phyloP scores from a whole-genome alignment of 73 alveolate species.

The Uronychia binucleata region DNA sequence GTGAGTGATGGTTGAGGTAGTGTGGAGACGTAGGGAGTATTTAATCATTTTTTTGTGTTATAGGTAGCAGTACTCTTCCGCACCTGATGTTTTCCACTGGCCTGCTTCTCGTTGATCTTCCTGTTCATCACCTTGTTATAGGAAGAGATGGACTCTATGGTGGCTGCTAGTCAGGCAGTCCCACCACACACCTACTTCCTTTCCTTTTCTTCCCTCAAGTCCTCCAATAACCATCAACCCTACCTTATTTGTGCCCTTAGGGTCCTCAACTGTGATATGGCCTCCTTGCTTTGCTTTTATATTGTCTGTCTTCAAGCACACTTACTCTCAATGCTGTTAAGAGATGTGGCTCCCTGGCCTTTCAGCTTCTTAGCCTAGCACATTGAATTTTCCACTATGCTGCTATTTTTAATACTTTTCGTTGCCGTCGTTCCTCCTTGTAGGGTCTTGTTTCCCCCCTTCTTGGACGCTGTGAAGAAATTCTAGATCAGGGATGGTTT shows the following conservation, averaged over 20 bases:
- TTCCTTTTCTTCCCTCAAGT: neutral
- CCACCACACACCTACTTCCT: neutral
- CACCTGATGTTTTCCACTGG: too few relatives aligned
- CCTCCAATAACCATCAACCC: too few relatives aligned
- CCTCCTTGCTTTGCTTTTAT: too few relatives aligned
- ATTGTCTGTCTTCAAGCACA: too few relatives aligned
- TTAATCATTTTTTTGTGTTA: too few relatives aligned
- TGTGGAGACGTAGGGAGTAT: too few relatives aligned
- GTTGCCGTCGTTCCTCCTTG: too few relatives aligned
- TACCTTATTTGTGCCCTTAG: too few relatives aligned
- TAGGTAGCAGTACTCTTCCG: too few relatives aligned
- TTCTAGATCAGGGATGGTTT: neutral
- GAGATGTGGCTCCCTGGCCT: neutral
- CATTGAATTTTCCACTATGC: neutral
- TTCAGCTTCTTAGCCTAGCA: neutral
- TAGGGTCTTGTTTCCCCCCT: neutral
- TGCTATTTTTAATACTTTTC: neutral
- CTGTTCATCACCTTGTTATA: neutral
- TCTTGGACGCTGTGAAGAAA: neutral
- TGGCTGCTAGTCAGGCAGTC: neutral
- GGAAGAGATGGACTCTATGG: neutral
- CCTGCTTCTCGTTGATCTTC: neutral
- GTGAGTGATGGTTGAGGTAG: too few relatives aligned
- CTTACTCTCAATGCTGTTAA: neutral
- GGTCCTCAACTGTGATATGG: too few relatives aligned